Evolutionary conservation across 179 eudicot genomes (phyloP).

Genomic region (Patellifolia procumbens): DNA sequence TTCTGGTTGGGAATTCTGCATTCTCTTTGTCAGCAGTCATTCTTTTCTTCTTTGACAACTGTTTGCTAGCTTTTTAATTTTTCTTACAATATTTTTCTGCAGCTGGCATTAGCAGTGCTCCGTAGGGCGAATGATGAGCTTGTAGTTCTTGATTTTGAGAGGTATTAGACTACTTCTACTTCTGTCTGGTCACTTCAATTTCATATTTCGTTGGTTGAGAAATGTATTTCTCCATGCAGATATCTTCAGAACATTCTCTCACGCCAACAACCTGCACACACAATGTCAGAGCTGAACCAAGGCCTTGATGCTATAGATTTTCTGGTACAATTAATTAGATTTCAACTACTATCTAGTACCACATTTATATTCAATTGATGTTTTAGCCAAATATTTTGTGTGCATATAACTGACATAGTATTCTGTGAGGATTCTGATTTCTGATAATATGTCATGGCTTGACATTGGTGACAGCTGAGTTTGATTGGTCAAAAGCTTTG

Average conservation of each 20-base stretch:
- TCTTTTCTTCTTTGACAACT: background rate
- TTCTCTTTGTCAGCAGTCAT: background rate
- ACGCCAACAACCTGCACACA: slow-evolving; percentile 59
- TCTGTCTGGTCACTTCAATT: slow-evolving; percentile 4
- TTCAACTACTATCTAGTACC: background rate
- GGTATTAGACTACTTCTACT: slow-evolving; percentile 40
- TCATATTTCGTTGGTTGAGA: slow-evolving; percentile 9
- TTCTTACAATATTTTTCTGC: slow-evolving; percentile 32
- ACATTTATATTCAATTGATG: background rate
- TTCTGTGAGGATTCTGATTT: background rate
- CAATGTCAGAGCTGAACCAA: slow-evolving; percentile 54
- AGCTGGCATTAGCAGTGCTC: slow-evolving; percentile 91
- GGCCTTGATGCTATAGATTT: slow-evolving; percentile 61
- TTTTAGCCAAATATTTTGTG: background rate
- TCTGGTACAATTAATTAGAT: slow-evolving; percentile 47
- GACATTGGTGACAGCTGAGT: background rate
- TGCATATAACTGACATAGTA: background rate
- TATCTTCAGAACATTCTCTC: slow-evolving; percentile 64
- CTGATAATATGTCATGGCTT: background rate
- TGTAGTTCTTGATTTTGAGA: slow-evolving; percentile 67
- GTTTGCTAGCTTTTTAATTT: background rate
- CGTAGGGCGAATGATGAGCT: slow-evolving; percentile 64
- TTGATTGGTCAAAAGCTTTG: slow-evolving; percentile 8
- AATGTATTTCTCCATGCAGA: slow-evolving; percentile 41
- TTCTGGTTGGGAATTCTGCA: background rate